Conservation (phyloP, 768 basidiomycete species). For the Hortiboletus flavorubellus region DNA sequence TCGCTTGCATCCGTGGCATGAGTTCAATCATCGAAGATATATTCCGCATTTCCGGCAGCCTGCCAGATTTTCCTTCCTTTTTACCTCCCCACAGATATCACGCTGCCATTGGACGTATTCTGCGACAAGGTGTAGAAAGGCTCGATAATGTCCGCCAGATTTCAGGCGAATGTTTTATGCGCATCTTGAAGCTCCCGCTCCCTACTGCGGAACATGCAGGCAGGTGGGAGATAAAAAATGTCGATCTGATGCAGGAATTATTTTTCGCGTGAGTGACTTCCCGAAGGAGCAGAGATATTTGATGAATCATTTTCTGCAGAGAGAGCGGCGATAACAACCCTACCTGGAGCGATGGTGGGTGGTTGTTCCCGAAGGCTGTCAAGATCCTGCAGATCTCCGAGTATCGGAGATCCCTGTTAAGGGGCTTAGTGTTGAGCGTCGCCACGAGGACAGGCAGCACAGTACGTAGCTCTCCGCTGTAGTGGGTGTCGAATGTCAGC, state of each 20-base stretch:
- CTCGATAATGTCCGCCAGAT: constrained; percentile 87
- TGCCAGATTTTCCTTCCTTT: constrained; percentile 52
- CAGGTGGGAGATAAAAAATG: constrained; percentile 52
- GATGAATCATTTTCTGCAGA: constrained; percentile 21
- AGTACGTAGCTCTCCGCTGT: constrained; percentile 45
- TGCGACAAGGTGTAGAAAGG: constrained; percentile 89
- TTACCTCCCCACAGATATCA: constrained; percentile 59
- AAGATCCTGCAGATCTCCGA: constrained; percentile 56
- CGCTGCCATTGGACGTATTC: constrained; percentile 55
- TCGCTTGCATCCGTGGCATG: constrained; percentile 69
- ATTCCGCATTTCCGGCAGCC: constrained; percentile 39
- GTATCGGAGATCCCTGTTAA: constrained; percentile 62
- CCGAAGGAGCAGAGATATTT: background rate
- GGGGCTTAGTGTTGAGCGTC: constrained; percentile 74
- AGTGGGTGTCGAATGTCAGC: constrained; percentile 1
- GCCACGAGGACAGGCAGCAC: constrained; percentile 84
- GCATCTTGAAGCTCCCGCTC: constrained; percentile 45
- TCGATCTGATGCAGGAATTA: constrained; percentile 46
- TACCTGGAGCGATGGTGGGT: constrained; percentile 68
- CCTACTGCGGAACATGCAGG: constrained; percentile 40
- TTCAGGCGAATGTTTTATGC: constrained; percentile 61
- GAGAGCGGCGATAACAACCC: constrained; percentile 29
- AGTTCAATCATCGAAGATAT: constrained; percentile 51
- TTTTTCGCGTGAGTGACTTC: constrained; percentile 45
- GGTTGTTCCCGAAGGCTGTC: constrained; percentile 74